Evolutionary conservation across 768 basidiomycete genomes (phyloP), one percentile per base, ranked within the genome.

Genomic region (Terana coerulea): DNA sequence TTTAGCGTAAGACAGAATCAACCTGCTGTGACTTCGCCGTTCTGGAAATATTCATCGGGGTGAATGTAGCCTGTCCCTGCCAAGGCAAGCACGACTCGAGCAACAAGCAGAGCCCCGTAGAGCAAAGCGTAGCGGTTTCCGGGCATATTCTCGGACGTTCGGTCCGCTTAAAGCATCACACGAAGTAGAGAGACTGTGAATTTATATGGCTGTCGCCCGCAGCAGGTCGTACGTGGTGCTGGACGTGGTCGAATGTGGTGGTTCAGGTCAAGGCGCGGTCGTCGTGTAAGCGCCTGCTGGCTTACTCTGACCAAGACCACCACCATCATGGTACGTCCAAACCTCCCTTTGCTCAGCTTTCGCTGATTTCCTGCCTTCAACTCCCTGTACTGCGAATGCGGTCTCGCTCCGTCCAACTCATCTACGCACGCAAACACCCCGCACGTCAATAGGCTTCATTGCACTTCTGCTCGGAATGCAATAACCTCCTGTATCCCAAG

Each of bases 381-480:
- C 33, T 34, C 33, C 10, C 33, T 34, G 10, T 17, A 34, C 33
- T 34, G 33, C 10, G 17, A 10, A 34, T 34, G n/a, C n/a, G 33
- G 33, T 34, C 33, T 10, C 21, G 28, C 43, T 24, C 12, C 26
- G 15, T 30, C 28, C 7, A 7, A 14, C 43, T 22, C 10, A 29
- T 14, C n/a, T n/a, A n/a, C n/a, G n/a, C n/a, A n/a, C n/a, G n/a
- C n/a, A n/a, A n/a, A 35, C 33, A 35, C n/a, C 33, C 39, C 21
- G 10, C 21, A 9, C 10, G 11, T 21, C 39, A 11, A 10, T 47
- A 91, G 89, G 84, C 90, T 10, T 88, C 88, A 2, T 81, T 95
- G 25, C 84, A 90, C 59, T 95, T 95, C 70, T 95, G 93, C 62
- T 85, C 83, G 33, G 93, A 95, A 75, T 95, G 93, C 76, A 94